phyloP scores from a whole-genome alignment of 495 filamentous ascomycete genomes.

The Tuber indicum region DNA sequence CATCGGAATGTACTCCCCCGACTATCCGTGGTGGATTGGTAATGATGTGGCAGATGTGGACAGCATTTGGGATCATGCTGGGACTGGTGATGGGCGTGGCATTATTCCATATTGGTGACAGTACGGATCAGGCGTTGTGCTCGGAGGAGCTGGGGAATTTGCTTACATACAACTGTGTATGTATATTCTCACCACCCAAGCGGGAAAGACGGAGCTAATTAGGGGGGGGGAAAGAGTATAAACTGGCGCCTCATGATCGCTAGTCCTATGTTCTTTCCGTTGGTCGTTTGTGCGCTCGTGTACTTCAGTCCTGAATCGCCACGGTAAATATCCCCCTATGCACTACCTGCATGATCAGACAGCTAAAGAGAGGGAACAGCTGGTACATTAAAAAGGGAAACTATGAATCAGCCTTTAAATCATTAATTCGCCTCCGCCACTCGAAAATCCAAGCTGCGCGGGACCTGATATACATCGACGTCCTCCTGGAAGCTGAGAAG shows the following conservation, averaged over 20 bases:
- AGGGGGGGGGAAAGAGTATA: constrained; percentile 49
- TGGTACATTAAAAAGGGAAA: constrained; percentile 71
- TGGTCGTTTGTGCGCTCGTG: constrained; percentile 61
- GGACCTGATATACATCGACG: constrained; percentile 75
- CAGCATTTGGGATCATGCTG: constrained; percentile 72
- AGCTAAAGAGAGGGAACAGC: constrained; percentile 47
- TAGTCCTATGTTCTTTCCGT: constrained; percentile 66
- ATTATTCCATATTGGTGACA: constrained; percentile 56
- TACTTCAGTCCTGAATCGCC: constrained; percentile 65
- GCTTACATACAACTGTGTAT: constrained; percentile 41
- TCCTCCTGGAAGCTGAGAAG: constrained; percentile 61
- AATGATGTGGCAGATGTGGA: constrained; percentile 83
- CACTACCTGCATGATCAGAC: constrained; percentile 46
- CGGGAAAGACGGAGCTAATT: constrained; percentile 37
- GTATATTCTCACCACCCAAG: neutral
- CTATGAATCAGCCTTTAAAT: constrained; percentile 57
- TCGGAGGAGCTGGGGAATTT: neutral
- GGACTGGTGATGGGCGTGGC: constrained; percentile 64
- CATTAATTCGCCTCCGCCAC: constrained; percentile 58
- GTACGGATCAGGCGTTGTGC: constrained; percentile 43
- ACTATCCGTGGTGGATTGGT: constrained; percentile 66
- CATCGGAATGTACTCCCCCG: constrained; percentile 66
- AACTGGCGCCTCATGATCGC: constrained; percentile 80
- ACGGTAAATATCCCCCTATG: constrained; percentile 44
- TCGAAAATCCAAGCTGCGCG: constrained; percentile 69